phyloP scores from a whole-genome alignment of 768 basidiomycete species.

The Termitomyces eurrhizus region DNA sequence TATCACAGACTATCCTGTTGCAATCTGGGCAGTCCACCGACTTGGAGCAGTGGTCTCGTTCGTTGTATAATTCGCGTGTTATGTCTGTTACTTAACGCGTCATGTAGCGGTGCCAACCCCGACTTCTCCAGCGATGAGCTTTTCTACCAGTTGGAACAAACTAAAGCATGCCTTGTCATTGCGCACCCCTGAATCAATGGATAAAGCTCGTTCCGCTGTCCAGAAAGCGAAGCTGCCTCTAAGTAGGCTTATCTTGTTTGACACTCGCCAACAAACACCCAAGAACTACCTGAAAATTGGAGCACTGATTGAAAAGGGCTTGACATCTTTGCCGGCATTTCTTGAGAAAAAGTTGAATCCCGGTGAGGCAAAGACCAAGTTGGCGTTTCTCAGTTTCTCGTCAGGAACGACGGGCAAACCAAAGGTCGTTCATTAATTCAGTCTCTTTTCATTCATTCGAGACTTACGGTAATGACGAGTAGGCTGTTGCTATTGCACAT shows the following conservation, averaged over 20 bases:
- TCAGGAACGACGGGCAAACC: constrained; percentile 74
- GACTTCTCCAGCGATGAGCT: constrained; percentile 51
- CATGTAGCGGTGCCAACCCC: constrained; percentile 56
- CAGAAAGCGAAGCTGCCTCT: constrained; percentile 30
- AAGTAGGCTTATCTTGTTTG: constrained; percentile 42
- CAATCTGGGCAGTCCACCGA: constrained; percentile 52
- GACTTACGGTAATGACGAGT: not conserved
- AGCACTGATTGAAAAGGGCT: constrained; percentile 45
- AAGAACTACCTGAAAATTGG: constrained; percentile 35
- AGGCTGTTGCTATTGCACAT: constrained; percentile 63
- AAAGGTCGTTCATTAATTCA: constrained; percentile 38
- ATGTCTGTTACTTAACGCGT: not conserved
- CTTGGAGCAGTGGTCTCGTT: constrained; percentile 58
- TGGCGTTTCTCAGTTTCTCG: constrained; percentile 71
- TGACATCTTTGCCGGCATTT: constrained; percentile 31
- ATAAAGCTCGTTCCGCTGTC: constrained; percentile 40
- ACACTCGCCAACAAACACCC: constrained; percentile 6
- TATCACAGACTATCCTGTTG: constrained; percentile 47
- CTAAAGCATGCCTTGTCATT: constrained; percentile 45
- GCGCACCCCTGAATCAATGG: constrained; percentile 41
- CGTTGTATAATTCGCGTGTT: constrained; percentile 16
- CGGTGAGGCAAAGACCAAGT: constrained; percentile 64
- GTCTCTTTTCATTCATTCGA: not conserved
- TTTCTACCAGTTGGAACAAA: constrained; percentile 48
- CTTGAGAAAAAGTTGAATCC: constrained; percentile 46